Base-by-base conservation (phyloP, 164 flowering plant genomes). In the Aristolochia contorta region DNA sequence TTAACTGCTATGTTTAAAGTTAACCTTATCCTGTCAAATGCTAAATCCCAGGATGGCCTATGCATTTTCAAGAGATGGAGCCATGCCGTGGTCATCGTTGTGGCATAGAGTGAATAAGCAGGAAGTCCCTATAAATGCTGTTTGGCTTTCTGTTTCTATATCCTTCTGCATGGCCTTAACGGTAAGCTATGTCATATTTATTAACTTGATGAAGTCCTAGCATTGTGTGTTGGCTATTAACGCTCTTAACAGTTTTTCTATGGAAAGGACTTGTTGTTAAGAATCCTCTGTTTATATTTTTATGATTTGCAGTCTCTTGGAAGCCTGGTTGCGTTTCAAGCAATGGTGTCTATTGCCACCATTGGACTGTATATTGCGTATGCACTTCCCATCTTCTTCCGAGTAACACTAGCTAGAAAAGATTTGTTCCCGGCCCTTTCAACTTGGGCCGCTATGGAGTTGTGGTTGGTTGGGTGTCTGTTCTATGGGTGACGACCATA, bases 61-160 rank as follows among this genome's bases (percentile, higher is more conserved):
- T 73, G 96, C 96, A 60, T 93, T 93, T 77, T 93, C 98, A 30
- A 87, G 98, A 80, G 98, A 93, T 71, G 97, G 96, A 47, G 98
- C 98, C 21, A 87, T 93, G 96, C 98, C 97, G 16, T 79, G 79
- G 41, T 93, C 99, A 25, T 66, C 87, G 0, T 51, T 81, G 25
- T 93, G 97, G 99, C 99, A 90, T 73, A 78, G 82, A 78, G 95
- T 93, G 69, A 90, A 88, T 73, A 77, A 74, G 65, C 82, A 88
- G 9, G 99, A 93, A 59, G 89, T 93, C 49, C 99, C 99, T 24
- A 63, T 93, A 50, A 75, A 88, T 73, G 96, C 99, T 32, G 97
- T 93, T 57, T 90, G 96, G 96, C 72, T 82, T 56, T 93, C 97
- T 56, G 89, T 72, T 48, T 23, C 72, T 45, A 72, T 90, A 57